Evolutionary conservation across 2,329 filamentous ascomycete genomes (phyloP).

Genomic region (Cordyceps javanica): DNA sequence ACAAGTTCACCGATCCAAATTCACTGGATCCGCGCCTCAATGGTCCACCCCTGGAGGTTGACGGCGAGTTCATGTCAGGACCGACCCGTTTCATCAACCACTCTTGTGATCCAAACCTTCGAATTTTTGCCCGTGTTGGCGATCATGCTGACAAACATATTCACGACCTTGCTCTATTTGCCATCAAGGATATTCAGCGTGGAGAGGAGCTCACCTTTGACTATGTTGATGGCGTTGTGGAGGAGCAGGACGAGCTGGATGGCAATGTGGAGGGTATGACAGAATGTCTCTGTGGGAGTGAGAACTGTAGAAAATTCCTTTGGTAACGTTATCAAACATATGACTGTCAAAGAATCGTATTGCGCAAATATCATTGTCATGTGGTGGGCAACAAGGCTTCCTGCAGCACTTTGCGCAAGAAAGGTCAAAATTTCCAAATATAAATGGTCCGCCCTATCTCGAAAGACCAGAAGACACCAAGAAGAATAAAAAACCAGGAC

Average conservation of each 20-base stretch:
- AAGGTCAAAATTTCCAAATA: not conserved
- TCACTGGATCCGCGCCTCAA: slow-evolving; percentile 51
- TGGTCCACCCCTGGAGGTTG: slow-evolving; percentile 52
- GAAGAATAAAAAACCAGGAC: not conserved
- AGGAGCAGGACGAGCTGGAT: slow-evolving; percentile 36
- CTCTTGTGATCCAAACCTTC: slow-evolving; percentile 70
- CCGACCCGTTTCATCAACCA: slow-evolving; percentile 81
- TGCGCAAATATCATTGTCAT: not conserved
- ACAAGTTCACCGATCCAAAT: slow-evolving; percentile 64
- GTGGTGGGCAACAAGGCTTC: not conserved
- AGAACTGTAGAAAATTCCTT: slow-evolving; percentile 61
- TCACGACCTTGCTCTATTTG: slow-evolving; percentile 74
- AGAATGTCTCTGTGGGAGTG: slow-evolving; percentile 55
- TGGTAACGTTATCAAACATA: slow-evolving; percentile 44
- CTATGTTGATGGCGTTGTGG: slow-evolving; percentile 61
- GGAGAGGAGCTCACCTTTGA: slow-evolving; percentile 74
- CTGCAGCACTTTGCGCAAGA: not conserved
- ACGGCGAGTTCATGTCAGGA: slow-evolving; percentile 71
- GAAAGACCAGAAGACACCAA: not conserved
- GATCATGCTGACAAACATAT: slow-evolving; percentile 69
- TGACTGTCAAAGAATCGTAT: not conserved
- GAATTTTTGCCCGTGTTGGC: slow-evolving; percentile 72
- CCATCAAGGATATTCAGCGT: slow-evolving; percentile 56
- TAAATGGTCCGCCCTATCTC: not conserved
- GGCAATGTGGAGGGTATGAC: slow-evolving; percentile 47